Evolutionary conservation across 768 basidiomycete genomes (phyloP), one percentile per base, ranked within the genome.

Genomic region (Hypholoma sublateritium): DNA sequence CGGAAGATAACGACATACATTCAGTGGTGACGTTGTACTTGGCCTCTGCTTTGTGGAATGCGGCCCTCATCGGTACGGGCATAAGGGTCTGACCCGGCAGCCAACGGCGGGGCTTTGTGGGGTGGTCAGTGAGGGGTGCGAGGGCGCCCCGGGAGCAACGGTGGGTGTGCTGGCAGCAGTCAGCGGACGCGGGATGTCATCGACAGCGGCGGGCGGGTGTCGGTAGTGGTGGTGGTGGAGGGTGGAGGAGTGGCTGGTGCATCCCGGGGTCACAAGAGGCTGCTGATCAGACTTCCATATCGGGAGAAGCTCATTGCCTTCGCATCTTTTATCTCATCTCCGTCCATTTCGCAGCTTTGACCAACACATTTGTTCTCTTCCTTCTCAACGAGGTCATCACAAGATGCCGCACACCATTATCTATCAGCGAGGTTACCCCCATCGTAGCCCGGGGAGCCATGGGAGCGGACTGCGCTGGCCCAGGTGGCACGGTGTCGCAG

Each of bases 21-120:
- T 84, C 82, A 22, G 82, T 82, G 22, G 80, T 80, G 54, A 84
- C 82, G 62, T 84, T 83, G 66, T 80, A 82, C 61, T 79, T 81
- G 55, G 79, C 78, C 68, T 82, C 81, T 54, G 79, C 79, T 67
- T 78, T 80, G 55, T 76, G 74, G 52, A 73, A 69, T 44, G 70
- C 72, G 35, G 77, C 76, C 74, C 80, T 72, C 66, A 79, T 67
- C 56, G 80, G 78, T 64, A 76, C 79, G 59, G 80, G 80, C 80
- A 81, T 83, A 57, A 65, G 67, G 50, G 60, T 52, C 45, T 17
- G 45, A 55, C 60, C 67, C 64, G 50, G 46, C 55, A 53, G 53
- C 45, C 49, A 25, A 51, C 53, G 57, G 42, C 50, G 50, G 59
- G 54, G 46, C 50, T 41, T 42, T 44, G 39, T 36, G 42, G 9